A percentile compares a stretch with the other conserved stretches of the same genome.
phyloP scores from a whole-genome alignment of 805 yeast genomes.

The Lachancea fermentati region DNA sequence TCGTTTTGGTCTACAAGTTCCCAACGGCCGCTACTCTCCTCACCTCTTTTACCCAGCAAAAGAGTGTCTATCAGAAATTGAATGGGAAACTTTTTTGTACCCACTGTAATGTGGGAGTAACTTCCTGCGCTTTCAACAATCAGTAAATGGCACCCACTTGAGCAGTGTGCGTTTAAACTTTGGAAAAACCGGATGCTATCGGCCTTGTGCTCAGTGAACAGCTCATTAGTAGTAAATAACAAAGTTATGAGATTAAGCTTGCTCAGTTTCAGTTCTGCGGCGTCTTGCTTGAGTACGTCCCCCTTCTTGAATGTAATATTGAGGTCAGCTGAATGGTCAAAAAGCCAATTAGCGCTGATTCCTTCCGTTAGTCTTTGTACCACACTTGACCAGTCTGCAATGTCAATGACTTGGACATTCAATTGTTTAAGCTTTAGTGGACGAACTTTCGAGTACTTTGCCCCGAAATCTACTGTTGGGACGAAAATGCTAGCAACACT shows the following conservation, averaged over 20 bases:
- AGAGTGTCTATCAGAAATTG: conserved; percentile 74
- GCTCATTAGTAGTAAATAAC: conserved; percentile 82
- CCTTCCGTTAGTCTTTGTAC: conserved; percentile 40
- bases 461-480: conserved; percentile 26
- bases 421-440: conserved; percentile 21
- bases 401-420: conserved; percentile 57
- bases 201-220: conserved; percentile 62
- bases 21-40: conserved; percentile 54
- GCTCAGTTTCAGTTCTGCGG: conserved; percentile 22
- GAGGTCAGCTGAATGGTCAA: conserved; percentile 33
- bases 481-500: conserved; percentile 54
- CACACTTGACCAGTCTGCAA: conserved; percentile 69
- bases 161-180: conserved; percentile 45
- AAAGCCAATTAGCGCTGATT: conserved; percentile 50
- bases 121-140: conserved; percentile 89
- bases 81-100: conserved; percentile 73
- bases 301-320: conserved; percentile 30
- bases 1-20: conserved; percentile 58
- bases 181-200: conserved; percentile 58
- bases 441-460: conserved; percentile 13
- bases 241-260: conserved; percentile 54
- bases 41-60: conserved; percentile 46
- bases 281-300: conserved; percentile 35
- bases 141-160: conserved; percentile 52
- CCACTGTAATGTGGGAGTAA: conserved; percentile 72